These are phyloP conservation scores for Dipteronia sinensis DNA, from an alignment of 345 rosid genomes.

Conservation along the genomic window DNA sequence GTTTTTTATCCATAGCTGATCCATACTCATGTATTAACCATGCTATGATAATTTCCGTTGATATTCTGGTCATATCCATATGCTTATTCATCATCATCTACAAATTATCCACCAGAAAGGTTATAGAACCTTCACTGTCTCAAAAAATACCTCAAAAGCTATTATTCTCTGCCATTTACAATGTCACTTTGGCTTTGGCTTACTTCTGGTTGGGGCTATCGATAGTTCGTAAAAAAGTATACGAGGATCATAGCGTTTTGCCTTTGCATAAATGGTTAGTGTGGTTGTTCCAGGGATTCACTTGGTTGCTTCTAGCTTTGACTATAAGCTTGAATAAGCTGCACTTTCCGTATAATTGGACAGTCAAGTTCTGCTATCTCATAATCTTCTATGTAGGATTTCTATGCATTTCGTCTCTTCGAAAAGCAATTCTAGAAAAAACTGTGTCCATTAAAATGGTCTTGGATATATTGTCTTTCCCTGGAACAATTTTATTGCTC, in stretches of 20 bases:
- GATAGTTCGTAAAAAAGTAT: slow-evolving; percentile 23
- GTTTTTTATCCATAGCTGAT: slow-evolving; percentile 19
- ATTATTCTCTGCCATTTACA: slow-evolving; percentile 26
- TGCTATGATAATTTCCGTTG: slow-evolving; percentile 29
- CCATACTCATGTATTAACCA: slow-evolving; percentile 39
- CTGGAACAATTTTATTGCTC: slow-evolving; percentile 40
- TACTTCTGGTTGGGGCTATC: slow-evolving; percentile 36
- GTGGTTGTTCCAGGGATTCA: slow-evolving; percentile 33
- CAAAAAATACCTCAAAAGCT: slow-evolving; percentile 11
- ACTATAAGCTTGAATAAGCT: slow-evolving; percentile 25
- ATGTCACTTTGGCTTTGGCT: slow-evolving; percentile 33
- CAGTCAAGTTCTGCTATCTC: slow-evolving; percentile 23
- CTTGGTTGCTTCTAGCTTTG: slow-evolving; percentile 38
- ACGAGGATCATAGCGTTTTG: slow-evolving; percentile 15
- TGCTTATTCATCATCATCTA: slow-evolving; percentile 20
- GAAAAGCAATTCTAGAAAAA: slow-evolving; percentile 20
- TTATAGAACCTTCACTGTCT: not conserved
- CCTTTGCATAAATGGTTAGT: slow-evolving; percentile 39
- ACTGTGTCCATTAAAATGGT: slow-evolving; percentile 15
- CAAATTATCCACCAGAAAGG: slow-evolving; percentile 21
- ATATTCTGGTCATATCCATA: slow-evolving; percentile 29
- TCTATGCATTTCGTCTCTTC: slow-evolving; percentile 29
- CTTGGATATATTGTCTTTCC: slow-evolving; percentile 37
- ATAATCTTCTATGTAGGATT: slow-evolving; percentile 35
- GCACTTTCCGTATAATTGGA: not conserved